Percentiles rank a stretch among this genome's conserved stretches.
These are phyloP conservation scores for Populus davidiana DNA, from an alignment of 345 rosid genomes.

Conservation along the genomic window DNA sequence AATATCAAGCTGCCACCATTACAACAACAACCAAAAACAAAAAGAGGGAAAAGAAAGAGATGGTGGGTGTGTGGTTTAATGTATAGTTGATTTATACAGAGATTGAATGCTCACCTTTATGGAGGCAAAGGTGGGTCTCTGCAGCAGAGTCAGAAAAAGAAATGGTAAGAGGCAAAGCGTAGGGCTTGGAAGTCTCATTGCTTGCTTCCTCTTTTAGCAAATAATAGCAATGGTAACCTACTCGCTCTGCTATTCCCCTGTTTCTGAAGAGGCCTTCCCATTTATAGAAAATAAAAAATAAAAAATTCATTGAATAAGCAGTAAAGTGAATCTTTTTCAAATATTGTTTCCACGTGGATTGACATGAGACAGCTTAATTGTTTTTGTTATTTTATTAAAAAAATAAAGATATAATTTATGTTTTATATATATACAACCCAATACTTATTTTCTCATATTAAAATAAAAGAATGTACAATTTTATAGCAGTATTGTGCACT, in stretches of 20 bases:
- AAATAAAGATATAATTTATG: no score
- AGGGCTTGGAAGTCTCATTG: constrained; percentile 26
- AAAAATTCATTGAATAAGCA: no score
- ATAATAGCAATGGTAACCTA: neutral
- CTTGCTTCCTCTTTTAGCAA: constrained; percentile 7
- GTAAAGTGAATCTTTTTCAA: no score
- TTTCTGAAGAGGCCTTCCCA: constrained; percentile 14
- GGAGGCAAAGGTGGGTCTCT: constrained; percentile 37
- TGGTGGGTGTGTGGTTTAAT: neutral
- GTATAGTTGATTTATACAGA: no score
- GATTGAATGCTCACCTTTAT: constrained; percentile 40
- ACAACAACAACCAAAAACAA: no score
- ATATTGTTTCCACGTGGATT: no score
- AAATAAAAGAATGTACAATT: no score
- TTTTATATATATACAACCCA: no score
- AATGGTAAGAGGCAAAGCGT: constrained; percentile 20
- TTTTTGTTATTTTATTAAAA: no score
- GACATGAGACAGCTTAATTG: no score
- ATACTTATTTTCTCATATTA: no score
- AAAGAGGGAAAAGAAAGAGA: neutral
- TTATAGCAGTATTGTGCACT: no score
- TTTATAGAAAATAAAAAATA: neutral
- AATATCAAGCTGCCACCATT: neutral
- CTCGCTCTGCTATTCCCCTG: constrained; percentile 18
- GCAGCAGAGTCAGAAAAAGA: constrained; percentile 23